A percentile compares a stretch with the other conserved stretches of the same genome.
These are phyloP conservation scores for Pichia scutulata DNA, from an alignment of 805 yeast genomes.

Conservation along the genomic window DNA sequence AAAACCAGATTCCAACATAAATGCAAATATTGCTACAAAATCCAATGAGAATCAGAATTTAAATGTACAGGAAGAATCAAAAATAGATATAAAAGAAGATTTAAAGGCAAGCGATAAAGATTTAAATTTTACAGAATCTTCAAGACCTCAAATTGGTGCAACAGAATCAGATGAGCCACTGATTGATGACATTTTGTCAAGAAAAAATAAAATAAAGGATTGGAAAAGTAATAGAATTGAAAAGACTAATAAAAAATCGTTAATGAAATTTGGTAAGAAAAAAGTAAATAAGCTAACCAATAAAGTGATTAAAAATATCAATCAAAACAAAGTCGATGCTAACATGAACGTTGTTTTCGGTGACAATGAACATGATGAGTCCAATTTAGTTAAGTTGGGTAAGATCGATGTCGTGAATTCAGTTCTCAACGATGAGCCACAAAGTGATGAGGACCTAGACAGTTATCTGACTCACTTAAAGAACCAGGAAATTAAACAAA, in stretches of 20 bases:
- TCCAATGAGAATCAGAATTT: neutral
- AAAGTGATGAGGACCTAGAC: neutral
- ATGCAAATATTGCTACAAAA: neutral
- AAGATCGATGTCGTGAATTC: too few relatives aligned
- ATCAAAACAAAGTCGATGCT: neutral
- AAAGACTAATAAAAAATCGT: slow-evolving; percentile 11
- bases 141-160: neutral
- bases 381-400: too few relatives aligned
- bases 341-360: neutral
- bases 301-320: neutral
- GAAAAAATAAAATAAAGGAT: slow-evolving; percentile 48
- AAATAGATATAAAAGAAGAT: neutral
- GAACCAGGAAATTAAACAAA: neutral
- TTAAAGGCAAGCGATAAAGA: too few relatives aligned
- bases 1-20: neutral
- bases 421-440: neutral
- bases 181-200: slow-evolving; percentile 6
- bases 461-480: neutral
- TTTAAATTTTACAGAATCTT: neutral
- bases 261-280: slow-evolving; percentile 19
- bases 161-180: neutral
- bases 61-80: neutral
- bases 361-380: neutral
- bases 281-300: slow-evolving; percentile 4
- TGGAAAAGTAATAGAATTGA: slow-evolving; percentile 34